These are phyloP conservation scores for Arachis stenosperma DNA, from an alignment of 306 rosid species.

Conservation along the genomic window DNA sequence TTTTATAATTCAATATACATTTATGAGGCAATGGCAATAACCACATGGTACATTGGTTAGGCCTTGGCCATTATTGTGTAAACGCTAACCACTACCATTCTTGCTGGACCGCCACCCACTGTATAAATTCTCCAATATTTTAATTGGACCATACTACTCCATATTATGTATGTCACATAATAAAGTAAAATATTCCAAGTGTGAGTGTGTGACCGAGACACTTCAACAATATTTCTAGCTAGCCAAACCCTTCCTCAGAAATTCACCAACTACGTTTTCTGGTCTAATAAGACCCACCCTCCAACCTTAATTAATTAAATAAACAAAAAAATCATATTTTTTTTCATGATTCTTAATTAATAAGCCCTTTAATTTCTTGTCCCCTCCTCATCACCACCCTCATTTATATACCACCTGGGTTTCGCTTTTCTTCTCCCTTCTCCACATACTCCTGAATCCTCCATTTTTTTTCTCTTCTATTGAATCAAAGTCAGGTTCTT, in stretches of 20 bases:
- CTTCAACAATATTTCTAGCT: slow-evolving; percentile 47
- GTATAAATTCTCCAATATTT: slow-evolving; percentile 36
- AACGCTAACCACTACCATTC: slow-evolving; percentile 23
- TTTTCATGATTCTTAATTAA: slow-evolving; percentile 37
- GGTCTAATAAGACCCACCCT: slow-evolving; percentile 38
- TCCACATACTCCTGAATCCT: slow-evolving; percentile 25
- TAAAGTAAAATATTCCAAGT: slow-evolving; percentile 35
- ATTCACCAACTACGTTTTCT: slow-evolving; percentile 57
- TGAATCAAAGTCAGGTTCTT: slow-evolving; percentile 12
- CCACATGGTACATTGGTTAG: slow-evolving; percentile 34
- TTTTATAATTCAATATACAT: neutral
- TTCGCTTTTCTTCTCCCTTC: slow-evolving; percentile 38
- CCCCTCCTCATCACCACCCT: slow-evolving; percentile 42
- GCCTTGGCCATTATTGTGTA: neutral
- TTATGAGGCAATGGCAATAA: slow-evolving; percentile 32
- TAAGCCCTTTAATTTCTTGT: slow-evolving; percentile 39
- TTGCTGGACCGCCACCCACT: slow-evolving; percentile 40
- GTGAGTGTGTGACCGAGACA: slow-evolving; percentile 54
- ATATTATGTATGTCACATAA: slow-evolving; percentile 36
- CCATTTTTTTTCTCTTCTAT: neutral
- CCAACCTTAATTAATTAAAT: slow-evolving; percentile 41
- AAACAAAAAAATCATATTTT: slow-evolving; percentile 36
- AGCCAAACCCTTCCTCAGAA: slow-evolving; percentile 48
- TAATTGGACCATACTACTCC: slow-evolving; percentile 49
- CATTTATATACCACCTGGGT: slow-evolving; percentile 54